These are phyloP conservation scores for Cladophialophora psammophila DNA, from an alignment of 2,329 filamentous ascomycete species.

Conservation along the genomic window DNA sequence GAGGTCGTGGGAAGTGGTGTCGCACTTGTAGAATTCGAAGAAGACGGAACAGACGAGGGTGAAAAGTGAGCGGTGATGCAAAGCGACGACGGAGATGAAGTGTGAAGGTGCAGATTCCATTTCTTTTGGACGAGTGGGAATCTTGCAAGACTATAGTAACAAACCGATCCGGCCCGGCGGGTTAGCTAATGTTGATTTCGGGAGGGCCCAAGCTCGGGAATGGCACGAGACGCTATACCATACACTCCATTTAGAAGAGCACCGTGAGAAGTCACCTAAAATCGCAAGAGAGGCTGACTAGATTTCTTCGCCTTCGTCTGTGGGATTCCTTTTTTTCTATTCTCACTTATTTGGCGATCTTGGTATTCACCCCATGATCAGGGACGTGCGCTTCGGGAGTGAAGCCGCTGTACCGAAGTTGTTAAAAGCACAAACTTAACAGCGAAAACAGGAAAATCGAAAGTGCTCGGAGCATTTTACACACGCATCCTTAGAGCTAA, in stretches of 20 bases:
- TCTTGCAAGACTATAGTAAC: not conserved
- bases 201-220: no score
- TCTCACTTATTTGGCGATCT: no score
- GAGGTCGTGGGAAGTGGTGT: constrained; percentile 82
- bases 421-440: no score
- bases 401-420: no score
- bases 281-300: no score
- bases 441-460: no score
- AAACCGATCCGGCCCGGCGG: not conserved
- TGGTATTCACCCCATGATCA: no score
- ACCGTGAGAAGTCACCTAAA: not conserved
- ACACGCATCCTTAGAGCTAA: no score
- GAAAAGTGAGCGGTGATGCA: not conserved
- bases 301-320: no score
- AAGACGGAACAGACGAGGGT: constrained; percentile 40
- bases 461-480: no score
- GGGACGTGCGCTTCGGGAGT: no score
- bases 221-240: not conserved
- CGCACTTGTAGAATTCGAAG: constrained; percentile 75
- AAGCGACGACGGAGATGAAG: not conserved
- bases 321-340: not conserved
- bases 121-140: not conserved
- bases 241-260: not conserved
- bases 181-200: not conserved
- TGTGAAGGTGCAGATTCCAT: not conserved